These are phyloP conservation scores for Rhizopus stolonifer DNA, from an alignment of 371 early-diverging fungal genomes.

Conservation along the genomic window DNA sequence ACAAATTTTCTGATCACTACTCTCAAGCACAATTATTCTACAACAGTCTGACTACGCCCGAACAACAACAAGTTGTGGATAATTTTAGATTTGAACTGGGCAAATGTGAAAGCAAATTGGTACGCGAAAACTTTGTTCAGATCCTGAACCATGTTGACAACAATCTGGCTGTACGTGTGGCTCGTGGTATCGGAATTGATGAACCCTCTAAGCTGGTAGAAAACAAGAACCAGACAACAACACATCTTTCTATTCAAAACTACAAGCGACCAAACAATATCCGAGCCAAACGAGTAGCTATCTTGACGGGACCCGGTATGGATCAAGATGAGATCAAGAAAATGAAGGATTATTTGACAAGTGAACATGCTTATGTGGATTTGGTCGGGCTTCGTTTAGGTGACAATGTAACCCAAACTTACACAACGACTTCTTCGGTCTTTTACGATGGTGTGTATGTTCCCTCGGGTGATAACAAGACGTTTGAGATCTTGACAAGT, in stretches of 20 bases:
- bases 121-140: slow-evolving; percentile 41
- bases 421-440: slow-evolving; percentile 31
- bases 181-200: slow-evolving; percentile 28
- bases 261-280: slow-evolving; percentile 32
- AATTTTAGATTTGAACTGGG: slow-evolving; percentile 47
- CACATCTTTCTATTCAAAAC: slow-evolving; percentile 34
- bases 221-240: slow-evolving; percentile 21
- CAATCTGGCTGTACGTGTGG: slow-evolving; percentile 43
- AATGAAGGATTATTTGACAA: slow-evolving; percentile 26
- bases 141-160: slow-evolving; percentile 43
- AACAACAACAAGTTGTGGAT: slow-evolving; percentile 43
- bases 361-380: slow-evolving; percentile 33
- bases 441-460: slow-evolving; percentile 45
- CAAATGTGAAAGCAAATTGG: slow-evolving; percentile 25
- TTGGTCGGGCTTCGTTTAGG: slow-evolving; percentile 32
- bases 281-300: slow-evolving; percentile 35
- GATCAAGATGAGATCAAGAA: slow-evolving; percentile 20
- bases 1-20: slow-evolving; percentile 41
- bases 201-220: slow-evolving; percentile 26
- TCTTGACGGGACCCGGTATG: slow-evolving; percentile 37
- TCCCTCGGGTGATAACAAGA: slow-evolving; percentile 27
- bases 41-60: slow-evolving; percentile 39
- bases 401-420: slow-evolving; percentile 29
- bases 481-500: slow-evolving; percentile 19
- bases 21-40: slow-evolving; percentile 49